Conservation (phyloP, 2,329 filamentous ascomycete genomes). For the Exophiala sp. region DNA sequence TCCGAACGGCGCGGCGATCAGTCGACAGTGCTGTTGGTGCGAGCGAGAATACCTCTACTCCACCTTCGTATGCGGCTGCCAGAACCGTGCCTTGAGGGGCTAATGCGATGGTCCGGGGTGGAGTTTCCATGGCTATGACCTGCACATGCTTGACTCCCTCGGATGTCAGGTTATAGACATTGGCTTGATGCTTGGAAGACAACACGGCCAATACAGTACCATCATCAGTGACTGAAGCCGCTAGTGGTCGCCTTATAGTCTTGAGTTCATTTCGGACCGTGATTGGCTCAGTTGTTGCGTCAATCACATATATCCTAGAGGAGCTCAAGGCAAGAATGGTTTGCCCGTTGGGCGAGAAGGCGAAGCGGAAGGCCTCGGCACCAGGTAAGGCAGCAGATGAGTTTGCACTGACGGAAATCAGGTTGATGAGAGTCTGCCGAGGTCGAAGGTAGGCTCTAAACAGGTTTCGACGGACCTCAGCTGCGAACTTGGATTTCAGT, state of each 20-base stretch:
- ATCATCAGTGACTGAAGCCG: constrained; percentile 75
- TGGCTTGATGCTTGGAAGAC: constrained; percentile 77
- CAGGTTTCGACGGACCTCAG: constrained; percentile 70
- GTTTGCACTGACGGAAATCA: constrained; percentile 79
- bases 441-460: constrained; percentile 74
- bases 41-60: constrained; percentile 82
- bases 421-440: constrained; percentile 66
- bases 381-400: constrained; percentile 75
- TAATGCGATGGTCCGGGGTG: constrained; percentile 72
- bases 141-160: constrained; percentile 67
- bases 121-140: constrained; percentile 73
- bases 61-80: constrained; percentile 79
- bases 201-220: constrained; percentile 73
- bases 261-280: constrained; percentile 73
- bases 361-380: constrained; percentile 82
- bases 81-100: constrained; percentile 79
- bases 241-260: constrained; percentile 69
- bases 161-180: constrained; percentile 71
- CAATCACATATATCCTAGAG: constrained; percentile 75
- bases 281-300: constrained; percentile 59
- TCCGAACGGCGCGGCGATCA: constrained; percentile 73
- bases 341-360: constrained; percentile 70
- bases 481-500: constrained; percentile 64
- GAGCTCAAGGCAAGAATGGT: constrained; percentile 79
- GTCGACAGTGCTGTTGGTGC: constrained; percentile 60